phyloP scores from a whole-genome alignment of 2,329 filamentous ascomycete genomes.

The Pseudocercospora crystallina region DNA sequence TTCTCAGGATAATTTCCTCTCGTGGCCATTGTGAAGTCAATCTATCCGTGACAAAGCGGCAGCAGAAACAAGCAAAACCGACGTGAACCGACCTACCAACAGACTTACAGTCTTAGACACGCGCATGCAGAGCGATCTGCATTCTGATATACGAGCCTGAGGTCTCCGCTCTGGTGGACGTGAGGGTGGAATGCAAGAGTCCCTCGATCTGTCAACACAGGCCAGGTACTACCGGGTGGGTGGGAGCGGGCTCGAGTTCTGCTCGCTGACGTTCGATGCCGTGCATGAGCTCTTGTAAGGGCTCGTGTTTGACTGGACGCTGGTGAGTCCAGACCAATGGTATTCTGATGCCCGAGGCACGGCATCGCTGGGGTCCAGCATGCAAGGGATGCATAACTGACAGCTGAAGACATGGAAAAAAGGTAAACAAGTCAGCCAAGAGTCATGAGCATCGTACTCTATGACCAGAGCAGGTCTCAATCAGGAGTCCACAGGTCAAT shows the following conservation, averaged over 20 bases:
- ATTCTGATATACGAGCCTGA: constrained; percentile 9
- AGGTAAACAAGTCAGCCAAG: constrained; percentile 15
- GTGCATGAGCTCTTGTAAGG: constrained; percentile 7
- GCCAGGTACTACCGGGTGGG: constrained; percentile 19
- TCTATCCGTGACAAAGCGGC: background rate
- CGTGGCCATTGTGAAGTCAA: constrained; percentile 9
- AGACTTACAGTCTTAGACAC: constrained; percentile 12
- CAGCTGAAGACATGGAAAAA: constrained; percentile 16
- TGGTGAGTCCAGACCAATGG: constrained; percentile 5
- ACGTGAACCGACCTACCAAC: constrained; percentile 8
- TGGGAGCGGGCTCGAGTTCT: constrained; percentile 4
- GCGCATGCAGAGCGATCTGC: background rate
- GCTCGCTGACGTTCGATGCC: constrained; percentile 4
- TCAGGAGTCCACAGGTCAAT: background rate
- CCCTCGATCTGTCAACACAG: constrained; percentile 29
- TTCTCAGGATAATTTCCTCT: constrained; percentile 7
- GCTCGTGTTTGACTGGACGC: constrained; percentile 9
- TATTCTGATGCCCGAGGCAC: background rate
- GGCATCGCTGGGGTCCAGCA: constrained; percentile 3
- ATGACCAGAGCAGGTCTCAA: background rate
- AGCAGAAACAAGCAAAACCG: constrained; percentile 6
- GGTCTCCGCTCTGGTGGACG: constrained; percentile 18
- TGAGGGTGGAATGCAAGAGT: constrained; percentile 32
- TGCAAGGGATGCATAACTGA: constrained; percentile 20
- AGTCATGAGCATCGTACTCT: background rate